Evolutionary conservation across 352 stramenopile genomes (phyloP).

Genomic region (Pythium phragmitis): DNA sequence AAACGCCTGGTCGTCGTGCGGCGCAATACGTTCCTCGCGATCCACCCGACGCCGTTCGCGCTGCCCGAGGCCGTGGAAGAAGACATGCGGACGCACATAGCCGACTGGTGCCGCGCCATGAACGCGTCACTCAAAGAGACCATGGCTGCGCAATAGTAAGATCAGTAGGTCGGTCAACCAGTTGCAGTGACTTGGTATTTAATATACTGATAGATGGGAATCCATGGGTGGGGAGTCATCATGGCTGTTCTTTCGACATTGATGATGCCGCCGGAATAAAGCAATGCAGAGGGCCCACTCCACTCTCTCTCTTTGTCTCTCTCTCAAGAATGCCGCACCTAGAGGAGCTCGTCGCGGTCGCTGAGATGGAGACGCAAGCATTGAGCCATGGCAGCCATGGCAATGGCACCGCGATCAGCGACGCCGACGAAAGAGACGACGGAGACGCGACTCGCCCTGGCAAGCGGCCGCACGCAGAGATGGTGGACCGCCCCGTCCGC

Average conservation of each 20-base stretch:
- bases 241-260: no score
- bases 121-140: not conserved
- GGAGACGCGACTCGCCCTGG: not conserved
- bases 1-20: constrained; percentile 8
- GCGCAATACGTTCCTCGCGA: not conserved
- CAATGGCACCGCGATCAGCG: not conserved
- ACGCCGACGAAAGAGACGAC: not conserved
- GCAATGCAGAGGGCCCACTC: no score
- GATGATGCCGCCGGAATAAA: no score
- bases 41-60: constrained; percentile 5
- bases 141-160: not conserved
- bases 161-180: not conserved
- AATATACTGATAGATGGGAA: not conserved
- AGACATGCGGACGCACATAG: constrained; percentile 3
- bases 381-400: not conserved
- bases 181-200: no score
- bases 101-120: constrained; percentile 4
- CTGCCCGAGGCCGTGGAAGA: not conserved
- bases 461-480: not conserved
- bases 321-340: not conserved
- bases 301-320: no score
- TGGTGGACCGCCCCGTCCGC: not conserved
- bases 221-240: no score
- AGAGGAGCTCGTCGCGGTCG: not conserved
- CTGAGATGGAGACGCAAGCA: not conserved